phyloP scores from a whole-genome alignment of 1,284 basidiomycete genomes.

The Puccinia horiana region DNA sequence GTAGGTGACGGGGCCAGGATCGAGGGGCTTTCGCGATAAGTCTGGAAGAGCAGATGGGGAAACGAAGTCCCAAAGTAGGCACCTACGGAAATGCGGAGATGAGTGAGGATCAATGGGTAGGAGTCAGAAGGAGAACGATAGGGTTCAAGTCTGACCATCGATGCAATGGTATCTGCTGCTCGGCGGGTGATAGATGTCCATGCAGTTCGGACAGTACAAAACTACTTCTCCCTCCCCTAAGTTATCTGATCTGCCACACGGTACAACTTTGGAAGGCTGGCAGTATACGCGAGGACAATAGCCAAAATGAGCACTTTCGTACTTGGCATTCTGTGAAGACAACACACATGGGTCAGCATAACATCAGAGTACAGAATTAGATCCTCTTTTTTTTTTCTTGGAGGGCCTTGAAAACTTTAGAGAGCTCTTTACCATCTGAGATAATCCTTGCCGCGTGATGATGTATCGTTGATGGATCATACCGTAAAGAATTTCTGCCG shows the following conservation, averaged over 20 bases:
- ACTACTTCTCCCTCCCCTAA: constrained; percentile 99
- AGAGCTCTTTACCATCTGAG: constrained; percentile 76
- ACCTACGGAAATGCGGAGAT: constrained; percentile 63
- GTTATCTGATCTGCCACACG: constrained; percentile 91
- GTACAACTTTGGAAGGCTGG: constrained; percentile 82
- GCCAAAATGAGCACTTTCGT: constrained; percentile 88
- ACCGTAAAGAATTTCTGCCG: constrained; percentile 94
- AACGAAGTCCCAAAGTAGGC: constrained; percentile 99
- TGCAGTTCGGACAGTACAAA: constrained; percentile 96
- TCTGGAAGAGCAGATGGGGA: constrained; percentile 94
- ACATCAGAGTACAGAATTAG: background rate
- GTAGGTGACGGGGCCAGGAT: constrained; percentile 60
- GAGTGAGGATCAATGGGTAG: background rate
- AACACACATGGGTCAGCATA: constrained; percentile 6
- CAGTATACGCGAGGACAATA: constrained; percentile 95
- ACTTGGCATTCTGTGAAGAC: constrained; percentile 79
- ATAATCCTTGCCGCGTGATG: constrained; percentile 85
- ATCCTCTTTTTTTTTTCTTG: too few relatives aligned
- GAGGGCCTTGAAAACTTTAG: background rate
- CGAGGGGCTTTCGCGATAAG: constrained; percentile 84
- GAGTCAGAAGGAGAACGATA: too few relatives aligned
- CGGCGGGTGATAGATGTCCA: constrained; percentile 93
- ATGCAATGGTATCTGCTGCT: constrained; percentile 94
- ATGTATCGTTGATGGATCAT: constrained; percentile 97
- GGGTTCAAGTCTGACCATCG: constrained; percentile 69